A percentile compares a stretch with the other conserved stretches of the same genome.
These are phyloP conservation scores for Aspergillus diversus DNA, from an alignment of 495 filamentous ascomycete genomes.

Conservation along the genomic window DNA sequence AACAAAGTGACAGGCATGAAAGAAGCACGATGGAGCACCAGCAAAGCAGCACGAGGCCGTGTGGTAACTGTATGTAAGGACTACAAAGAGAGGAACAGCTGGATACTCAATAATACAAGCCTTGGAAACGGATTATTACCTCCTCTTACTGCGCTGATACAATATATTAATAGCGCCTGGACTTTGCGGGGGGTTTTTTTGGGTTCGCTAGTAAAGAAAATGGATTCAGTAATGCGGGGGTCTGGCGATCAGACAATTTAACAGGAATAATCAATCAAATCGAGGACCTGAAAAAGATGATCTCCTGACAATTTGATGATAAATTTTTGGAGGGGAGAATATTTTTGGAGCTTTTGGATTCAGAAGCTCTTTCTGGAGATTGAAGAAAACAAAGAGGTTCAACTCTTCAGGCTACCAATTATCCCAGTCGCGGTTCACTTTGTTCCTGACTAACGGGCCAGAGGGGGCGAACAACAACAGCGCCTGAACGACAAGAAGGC, in stretches of 20 bases:
- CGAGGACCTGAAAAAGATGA: conserved; percentile 8
- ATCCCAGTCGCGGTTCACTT: conserved; percentile 10
- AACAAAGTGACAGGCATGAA: conserved; percentile 20
- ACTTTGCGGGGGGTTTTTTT: conserved; percentile 24
- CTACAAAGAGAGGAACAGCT: background rate
- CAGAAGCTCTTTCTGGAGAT: background rate
- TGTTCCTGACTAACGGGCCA: conserved; percentile 29
- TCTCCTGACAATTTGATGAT: background rate
- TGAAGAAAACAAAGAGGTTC: background rate
- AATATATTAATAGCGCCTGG: conserved; percentile 18
- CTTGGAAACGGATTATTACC: background rate
- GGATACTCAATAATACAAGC: conserved; percentile 2
- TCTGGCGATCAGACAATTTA: conserved; percentile 23
- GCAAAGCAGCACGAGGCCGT: conserved; percentile 19
- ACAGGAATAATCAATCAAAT: conserved; percentile 12
- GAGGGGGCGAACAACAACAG: conserved; percentile 15
- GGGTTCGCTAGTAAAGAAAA: conserved; percentile 21
- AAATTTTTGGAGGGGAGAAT: background rate
- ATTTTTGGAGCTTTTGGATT: background rate
- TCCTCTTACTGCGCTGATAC: conserved; percentile 3
- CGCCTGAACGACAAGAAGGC: background rate
- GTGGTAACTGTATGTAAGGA: background rate
- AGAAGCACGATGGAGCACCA: conserved; percentile 23
- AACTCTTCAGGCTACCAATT: conserved; percentile 13
- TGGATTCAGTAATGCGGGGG: conserved; percentile 29